These are phyloP conservation scores for Pythium grandisporangium DNA, from an alignment of 352 stramenopile genomes.

Conservation along the genomic window DNA sequence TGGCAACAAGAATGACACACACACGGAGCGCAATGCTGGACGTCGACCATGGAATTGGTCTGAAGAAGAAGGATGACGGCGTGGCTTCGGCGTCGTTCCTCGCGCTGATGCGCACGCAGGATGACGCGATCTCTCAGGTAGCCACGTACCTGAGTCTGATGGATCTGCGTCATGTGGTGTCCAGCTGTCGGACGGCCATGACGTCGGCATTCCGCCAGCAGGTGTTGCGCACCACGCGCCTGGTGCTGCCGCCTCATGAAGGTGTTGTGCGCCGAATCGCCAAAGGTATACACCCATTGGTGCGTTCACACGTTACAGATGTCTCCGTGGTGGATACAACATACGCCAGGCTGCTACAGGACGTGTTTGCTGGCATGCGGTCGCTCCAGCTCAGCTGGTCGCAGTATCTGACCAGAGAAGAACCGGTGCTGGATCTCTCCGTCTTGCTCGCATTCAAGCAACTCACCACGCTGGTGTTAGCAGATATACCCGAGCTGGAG, in stretches of 20 bases:
- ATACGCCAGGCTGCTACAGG: constrained; percentile 1
- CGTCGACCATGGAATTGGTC: too few relatives aligned
- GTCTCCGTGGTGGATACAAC: constrained; percentile 7
- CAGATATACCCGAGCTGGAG: neutral
- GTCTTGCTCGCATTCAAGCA: neutral
- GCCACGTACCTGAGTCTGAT: constrained; percentile 9
- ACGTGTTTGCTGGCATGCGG: neutral
- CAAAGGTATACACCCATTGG: constrained; percentile 1
- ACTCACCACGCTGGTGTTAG: constrained; percentile 1
- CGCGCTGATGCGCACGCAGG: constrained; percentile 10
- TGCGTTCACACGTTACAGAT: neutral
- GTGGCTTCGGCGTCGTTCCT: constrained; percentile 4
- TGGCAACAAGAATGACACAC: too few relatives aligned
- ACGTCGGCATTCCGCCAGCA: constrained; percentile 9
- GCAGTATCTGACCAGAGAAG: neutral
- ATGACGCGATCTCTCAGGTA: constrained; percentile 10
- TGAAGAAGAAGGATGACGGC: neutral
- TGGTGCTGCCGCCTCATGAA: constrained; percentile 6
- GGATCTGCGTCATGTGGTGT: constrained; percentile 10
- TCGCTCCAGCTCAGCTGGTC: neutral
- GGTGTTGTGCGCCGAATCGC: constrained; percentile 1
- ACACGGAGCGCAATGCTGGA: too few relatives aligned
- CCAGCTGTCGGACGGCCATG: constrained; percentile 6
- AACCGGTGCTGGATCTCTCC: neutral
- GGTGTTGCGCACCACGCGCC: constrained; percentile 4